Evolutionary conservation across 192 early-diverging fungal genomes (phyloP), one percentile per base, ranked within the genome.

Genomic region (Dissophora globulifera): DNA sequence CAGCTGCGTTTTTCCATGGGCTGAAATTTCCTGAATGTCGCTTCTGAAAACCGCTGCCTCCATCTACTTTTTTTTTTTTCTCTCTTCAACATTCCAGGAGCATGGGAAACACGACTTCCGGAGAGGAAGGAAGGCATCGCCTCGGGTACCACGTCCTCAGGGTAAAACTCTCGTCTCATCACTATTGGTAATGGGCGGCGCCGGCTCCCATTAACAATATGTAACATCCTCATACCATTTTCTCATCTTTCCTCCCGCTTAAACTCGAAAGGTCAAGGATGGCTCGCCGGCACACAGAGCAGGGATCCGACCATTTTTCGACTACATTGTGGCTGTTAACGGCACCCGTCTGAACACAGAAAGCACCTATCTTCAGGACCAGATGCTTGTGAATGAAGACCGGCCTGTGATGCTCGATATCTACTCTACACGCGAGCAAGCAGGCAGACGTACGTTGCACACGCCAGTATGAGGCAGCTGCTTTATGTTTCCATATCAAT

Each of bases 231-330:
- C n/a, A n/a, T n/a, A 15, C 32, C 51, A 64, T 20, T 30, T 42
- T 19, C 4, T 54, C 42, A 20, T 40, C 47, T 33, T 32, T 60
- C 20, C 15, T 23, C 32, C 11, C n/a, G 10, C 11, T 25, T 11
- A 49, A 15, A 52, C 30, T 15, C 23, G n/a, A 23, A 27, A 91
- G 89, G 87, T 92, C 50, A 79, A 85, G 32, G 84, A 86, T 31
- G 82, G 84, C 61, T 91, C 92, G 4, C 91, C 92, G 16, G 88
- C 91, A 13, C 80, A 84, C 45, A 68, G 52, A 13, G 87, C 85
- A 54, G 91, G 91, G 17, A 82, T 93, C 31, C 83, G 89, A 25
- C 89, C 85, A 4, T 92, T 92, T 64, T 93, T 93, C 67, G 92
- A 93, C 66, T 93, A 87, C 53, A 88, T 93, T 56, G 78, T 88